Conservation (phyloP, 225 moss, liverwort and hornwort species). For the Bryoerythrophyllum caledonicum region DNA sequence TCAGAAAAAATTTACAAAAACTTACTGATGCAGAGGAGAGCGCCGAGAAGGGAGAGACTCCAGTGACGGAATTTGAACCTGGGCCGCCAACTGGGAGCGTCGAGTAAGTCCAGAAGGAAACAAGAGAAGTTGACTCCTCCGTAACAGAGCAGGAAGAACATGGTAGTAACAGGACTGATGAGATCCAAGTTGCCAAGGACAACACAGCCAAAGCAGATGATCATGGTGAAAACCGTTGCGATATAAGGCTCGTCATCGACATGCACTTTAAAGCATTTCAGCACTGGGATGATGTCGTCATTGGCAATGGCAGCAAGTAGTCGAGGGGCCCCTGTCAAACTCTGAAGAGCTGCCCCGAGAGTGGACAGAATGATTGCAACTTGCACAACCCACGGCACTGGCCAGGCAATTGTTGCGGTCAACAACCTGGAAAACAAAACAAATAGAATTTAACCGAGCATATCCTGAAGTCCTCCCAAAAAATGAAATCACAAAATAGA, state of each 20-base stretch:
- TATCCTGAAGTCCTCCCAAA: no score
- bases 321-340: slow-evolving; percentile 93
- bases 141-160: slow-evolving; percentile 96
- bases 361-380: slow-evolving; percentile 93
- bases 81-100: slow-evolving; percentile 98
- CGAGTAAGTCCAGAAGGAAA: slow-evolving; percentile 88
- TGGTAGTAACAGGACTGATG: slow-evolving; percentile 93
- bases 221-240: slow-evolving; percentile 81
- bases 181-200: slow-evolving; percentile 92
- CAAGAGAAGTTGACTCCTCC: slow-evolving; percentile 94
- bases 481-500: no score
- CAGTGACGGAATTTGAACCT: slow-evolving; percentile 97
- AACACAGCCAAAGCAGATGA: slow-evolving; percentile 90
- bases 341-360: slow-evolving; percentile 93
- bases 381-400: slow-evolving; percentile 88
- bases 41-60: slow-evolving; percentile 91
- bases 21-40: slow-evolving; percentile 84
- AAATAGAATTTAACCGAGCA: neutral
- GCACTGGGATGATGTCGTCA: slow-evolving; percentile 88
- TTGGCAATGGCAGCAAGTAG: slow-evolving; percentile 97
- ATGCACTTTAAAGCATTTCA: slow-evolving; percentile 91
- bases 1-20: slow-evolving; percentile 25
- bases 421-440: slow-evolving; percentile 65
- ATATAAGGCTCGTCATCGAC: slow-evolving; percentile 84
- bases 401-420: slow-evolving; percentile 96